Evolutionary conservation across 495 filamentous ascomycete genomes (phyloP), one percentile per base, ranked within the genome.

Genomic region (Saxophila tyrrhenica): DNA sequence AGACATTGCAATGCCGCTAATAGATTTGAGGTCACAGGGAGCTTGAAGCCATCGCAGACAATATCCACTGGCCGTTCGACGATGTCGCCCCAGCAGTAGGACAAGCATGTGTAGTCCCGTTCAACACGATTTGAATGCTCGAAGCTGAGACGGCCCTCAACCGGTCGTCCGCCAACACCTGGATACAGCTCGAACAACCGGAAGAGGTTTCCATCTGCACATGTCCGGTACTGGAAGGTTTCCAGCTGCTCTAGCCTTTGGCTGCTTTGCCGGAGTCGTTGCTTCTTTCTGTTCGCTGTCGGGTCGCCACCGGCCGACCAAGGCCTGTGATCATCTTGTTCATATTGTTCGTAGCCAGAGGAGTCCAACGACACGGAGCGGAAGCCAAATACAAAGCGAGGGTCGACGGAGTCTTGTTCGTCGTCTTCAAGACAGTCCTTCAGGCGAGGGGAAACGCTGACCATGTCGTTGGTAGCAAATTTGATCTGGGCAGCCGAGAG

Each of bases 81-180:
- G 17, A 44, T 53, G 39, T 53, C n/a, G n/a, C n/a, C 54, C 55
- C 55, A 58, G 49, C 55, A 58, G 45, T 58, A 58, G 7, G 55
- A 58, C 1, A 58, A 23, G 35, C 55, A 58, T 22, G 17, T 11
- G 32, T 58, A 58, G 43, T 52, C 50, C 7, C 39, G 8, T 20
- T 39, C n/a, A 10, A 48, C 48, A 3, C 35, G 5, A 19, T 25
- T 51, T n/a, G 55, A 48, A 15, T 20, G 29, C 50, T 58, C 50
- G 38, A 3, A 53, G 2, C 20, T 15, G 2, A 58, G 39, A 21
- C 50, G 41, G 21, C 55, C 52, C 23, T 58, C 41, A 13, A 58
- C 24, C 9, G 32, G 44, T 1, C 22, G 23, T 13, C 9, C 47
- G 25, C 50, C 41, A 25, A 24, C 49, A 1, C 55, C 55, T n/a